Evolutionary conservation across 176 grass and related monocot genomes (phyloP).

Genomic region (Avena eriantha): DNA sequence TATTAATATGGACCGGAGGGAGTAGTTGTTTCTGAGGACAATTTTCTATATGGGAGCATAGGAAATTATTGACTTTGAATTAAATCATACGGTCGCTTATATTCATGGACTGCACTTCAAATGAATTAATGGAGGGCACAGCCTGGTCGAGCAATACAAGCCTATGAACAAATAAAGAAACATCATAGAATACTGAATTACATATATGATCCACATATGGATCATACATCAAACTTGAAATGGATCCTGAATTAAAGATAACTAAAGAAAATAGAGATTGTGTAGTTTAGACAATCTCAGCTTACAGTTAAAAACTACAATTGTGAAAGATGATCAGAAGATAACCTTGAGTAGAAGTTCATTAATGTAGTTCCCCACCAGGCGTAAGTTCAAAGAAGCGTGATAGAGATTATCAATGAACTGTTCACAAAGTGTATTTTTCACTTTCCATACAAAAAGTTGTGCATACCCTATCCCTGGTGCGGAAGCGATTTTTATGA

Average conservation of each 20-base stretch:
- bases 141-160: conserved; percentile 1
- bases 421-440: conserved; percentile 57
- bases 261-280: conserved; percentile 5
- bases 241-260: conserved; percentile 25
- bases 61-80: neutral
- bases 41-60: conserved; percentile 6
- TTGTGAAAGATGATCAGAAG: conserved; percentile 4
- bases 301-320: conserved; percentile 12
- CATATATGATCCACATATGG: conserved; percentile 27
- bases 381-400: conserved; percentile 71
- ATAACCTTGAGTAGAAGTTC: conserved; percentile 67
- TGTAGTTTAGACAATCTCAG: conserved; percentile 6
- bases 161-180: conserved; percentile 1
- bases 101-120: neutral
- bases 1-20: too few species aligned
- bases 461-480: conserved; percentile 41
- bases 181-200: neutral
- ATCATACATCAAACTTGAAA: neutral
- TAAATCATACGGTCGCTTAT: neutral
- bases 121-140: conserved; percentile 16
- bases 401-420: conserved; percentile 69
- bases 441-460: conserved; percentile 73
- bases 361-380: conserved; percentile 61
- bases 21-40: neutral
- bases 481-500: conserved; percentile 58